These are phyloP conservation scores for Letharia lupina DNA, from an alignment of 495 filamentous ascomycete genomes.

Conservation along the genomic window DNA sequence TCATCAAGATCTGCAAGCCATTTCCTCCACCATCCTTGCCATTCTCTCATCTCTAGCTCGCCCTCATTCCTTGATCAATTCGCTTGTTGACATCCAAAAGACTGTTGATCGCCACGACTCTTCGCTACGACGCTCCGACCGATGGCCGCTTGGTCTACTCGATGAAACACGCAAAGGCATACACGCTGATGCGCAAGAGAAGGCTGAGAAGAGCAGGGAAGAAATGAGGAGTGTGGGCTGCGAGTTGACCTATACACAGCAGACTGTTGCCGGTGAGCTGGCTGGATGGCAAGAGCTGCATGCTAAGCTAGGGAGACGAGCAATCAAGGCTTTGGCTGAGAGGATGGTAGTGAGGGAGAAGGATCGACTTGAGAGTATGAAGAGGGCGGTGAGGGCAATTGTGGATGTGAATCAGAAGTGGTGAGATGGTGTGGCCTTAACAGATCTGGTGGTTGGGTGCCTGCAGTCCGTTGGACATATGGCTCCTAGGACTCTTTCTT, in stretches of 20 bases:
- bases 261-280: slow-evolving; percentile 82
- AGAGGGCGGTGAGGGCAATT: slow-evolving; percentile 56
- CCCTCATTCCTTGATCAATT: slow-evolving; percentile 67
- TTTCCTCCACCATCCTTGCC: slow-evolving; percentile 70
- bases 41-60: slow-evolving; percentile 72
- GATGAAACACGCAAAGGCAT: slow-evolving; percentile 81
- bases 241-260: slow-evolving; percentile 86
- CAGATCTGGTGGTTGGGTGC: neutral
- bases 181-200: slow-evolving; percentile 70
- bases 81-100: slow-evolving; percentile 55
- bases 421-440: neutral
- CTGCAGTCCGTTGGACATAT: neutral
- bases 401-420: slow-evolving; percentile 1
- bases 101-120: slow-evolving; percentile 65
- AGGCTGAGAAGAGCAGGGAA: slow-evolving; percentile 52
- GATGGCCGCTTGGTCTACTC: slow-evolving; percentile 75
- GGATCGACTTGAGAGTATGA: slow-evolving; percentile 71
- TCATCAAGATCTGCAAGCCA: slow-evolving; percentile 62
- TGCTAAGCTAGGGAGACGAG: slow-evolving; percentile 63
- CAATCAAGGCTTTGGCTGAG: slow-evolving; percentile 65
- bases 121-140: slow-evolving; percentile 60
- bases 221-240: slow-evolving; percentile 60
- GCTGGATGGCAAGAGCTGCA: slow-evolving; percentile 90
- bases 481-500: neutral
- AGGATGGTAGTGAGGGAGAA: slow-evolving; percentile 71